Base-by-base conservation (phyloP, 768 basidiomycete species). In the Collybia nuda region DNA sequence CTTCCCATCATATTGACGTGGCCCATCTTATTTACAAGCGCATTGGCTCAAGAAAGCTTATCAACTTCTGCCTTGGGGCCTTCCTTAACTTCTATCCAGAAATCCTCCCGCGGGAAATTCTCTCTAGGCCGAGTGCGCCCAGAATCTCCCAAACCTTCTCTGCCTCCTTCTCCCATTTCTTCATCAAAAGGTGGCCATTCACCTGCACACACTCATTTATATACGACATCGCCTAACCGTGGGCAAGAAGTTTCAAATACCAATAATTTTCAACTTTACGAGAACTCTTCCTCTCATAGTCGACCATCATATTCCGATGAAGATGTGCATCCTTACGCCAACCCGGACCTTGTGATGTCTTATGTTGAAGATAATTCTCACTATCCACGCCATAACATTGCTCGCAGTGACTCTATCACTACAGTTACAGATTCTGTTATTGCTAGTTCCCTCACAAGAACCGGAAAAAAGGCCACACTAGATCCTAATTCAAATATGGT, bases 261-360 rank as follows among this genome's bases (percentile, higher is more conserved):
- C 32, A 32, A 32, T n/a, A 19, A 5, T 24, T 19, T 44, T 18
- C 42, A 19, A 19, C 44, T 9, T 32, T 45, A 19, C 44, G 32
- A 11, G 9, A 32, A 32, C 7, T 24, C 48, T 24, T 41, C 49
- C 12, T 42, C 55, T 40, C 46, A 58, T 48, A 36, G 41, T 53
- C 51, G 49, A 48, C 32, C 44, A 43, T 59, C 62, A 56, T 66
- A 63, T 50, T 60, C 62, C 37, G 71, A 70, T 52, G 75, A 75
- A 54, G 71, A 62, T 35, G 60, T 78, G 35, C 90, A 92, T 68
- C 90, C 90, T 22, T 92, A 90, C 62, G 90, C 90, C 46, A 90
- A 91, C 58, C 88, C 89, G 6, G 85, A 90, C 54, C 70, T 88
- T 40, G 79, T 78, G 26, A 68, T 69, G 32, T 64, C 73, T 48